A percentile compares a stretch with the other conserved stretches of the same genome.
These are phyloP conservation scores for Coniochaeta hoffmannii DNA, from an alignment of 2,329 filamentous ascomycete species.

Conservation along the genomic window DNA sequence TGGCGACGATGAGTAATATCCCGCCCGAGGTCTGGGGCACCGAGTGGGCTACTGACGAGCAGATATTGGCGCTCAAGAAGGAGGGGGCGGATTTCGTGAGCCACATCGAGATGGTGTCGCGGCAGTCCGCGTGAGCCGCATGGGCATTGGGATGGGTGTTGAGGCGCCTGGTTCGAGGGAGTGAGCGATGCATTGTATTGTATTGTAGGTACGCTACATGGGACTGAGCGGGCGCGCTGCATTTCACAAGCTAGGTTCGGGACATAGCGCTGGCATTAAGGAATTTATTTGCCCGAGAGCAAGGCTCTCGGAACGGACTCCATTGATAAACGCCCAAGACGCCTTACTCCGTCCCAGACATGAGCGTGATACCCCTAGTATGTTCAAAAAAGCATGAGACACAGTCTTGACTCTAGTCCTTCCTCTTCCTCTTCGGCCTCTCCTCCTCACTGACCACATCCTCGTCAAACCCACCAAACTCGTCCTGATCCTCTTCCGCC, in stretches of 20 bases:
- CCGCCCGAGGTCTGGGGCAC: conserved; percentile 51
- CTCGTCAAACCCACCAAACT: conserved; percentile 30
- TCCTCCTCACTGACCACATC: conserved; percentile 24
- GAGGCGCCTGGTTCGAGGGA: neutral
- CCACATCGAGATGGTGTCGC: conserved; percentile 39
- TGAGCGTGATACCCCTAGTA: neutral
- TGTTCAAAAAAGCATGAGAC: no score
- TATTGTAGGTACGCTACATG: no score
- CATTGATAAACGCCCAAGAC: neutral
- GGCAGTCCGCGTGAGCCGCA: conserved; percentile 12
- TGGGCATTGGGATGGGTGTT: neutral
- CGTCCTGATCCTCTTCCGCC: conserved; percentile 49
- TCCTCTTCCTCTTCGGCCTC: conserved; percentile 28
- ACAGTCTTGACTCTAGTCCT: conserved; percentile 5
- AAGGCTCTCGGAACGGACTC: neutral
- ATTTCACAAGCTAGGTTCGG: neutral
- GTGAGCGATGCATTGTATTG: neutral
- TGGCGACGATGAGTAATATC: conserved; percentile 27
- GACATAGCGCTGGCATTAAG: neutral
- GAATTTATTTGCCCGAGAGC: neutral
- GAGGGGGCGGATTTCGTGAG: conserved; percentile 26
- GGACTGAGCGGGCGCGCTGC: no score
- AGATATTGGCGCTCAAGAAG: conserved; percentile 17
- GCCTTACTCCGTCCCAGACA: neutral
- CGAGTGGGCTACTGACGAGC: conserved; percentile 38